Conservation (phyloP, 2,329 filamentous ascomycete genomes). For the Scedosporium aurantiacum region DNA sequence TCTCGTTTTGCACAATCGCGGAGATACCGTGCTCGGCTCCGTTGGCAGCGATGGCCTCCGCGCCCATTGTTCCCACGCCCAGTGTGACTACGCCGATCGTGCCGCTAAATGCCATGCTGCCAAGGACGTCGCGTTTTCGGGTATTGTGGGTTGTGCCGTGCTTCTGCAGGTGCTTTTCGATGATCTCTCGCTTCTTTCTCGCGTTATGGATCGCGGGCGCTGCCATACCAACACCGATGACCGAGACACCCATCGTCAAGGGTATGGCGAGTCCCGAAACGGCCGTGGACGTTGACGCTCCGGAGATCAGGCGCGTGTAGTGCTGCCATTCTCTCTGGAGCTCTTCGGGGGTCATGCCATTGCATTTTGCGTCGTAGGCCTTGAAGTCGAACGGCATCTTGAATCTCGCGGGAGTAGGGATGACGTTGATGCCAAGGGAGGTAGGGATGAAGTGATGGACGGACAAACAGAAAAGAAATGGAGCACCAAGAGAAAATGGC, state of each 20-base stretch:
- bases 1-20: conserved; percentile 19
- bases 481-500: background rate
- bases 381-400: conserved; percentile 29
- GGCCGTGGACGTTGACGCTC: conserved; percentile 27
- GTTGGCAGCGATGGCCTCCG: conserved; percentile 22
- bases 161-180: conserved; percentile 24
- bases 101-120: conserved; percentile 25
- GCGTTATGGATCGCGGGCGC: conserved; percentile 30
- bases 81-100: conserved; percentile 24
- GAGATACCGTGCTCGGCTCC: conserved; percentile 23
- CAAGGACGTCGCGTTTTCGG: conserved; percentile 28
- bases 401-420: too few relatives aligned
- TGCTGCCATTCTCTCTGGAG: conserved; percentile 31
- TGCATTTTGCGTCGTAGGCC: conserved; percentile 27
- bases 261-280: conserved; percentile 27
- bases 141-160: conserved; percentile 24
- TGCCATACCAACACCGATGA: conserved; percentile 25
- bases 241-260: conserved; percentile 25
- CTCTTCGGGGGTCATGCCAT: conserved; percentile 22
- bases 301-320: conserved; percentile 28
- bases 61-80: conserved; percentile 22
- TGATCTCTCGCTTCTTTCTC: conserved; percentile 29
- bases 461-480: background rate
- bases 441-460: background rate
- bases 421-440: background rate